Conservation (phyloP, 768 basidiomycete species). For the Suillus tomentosus region DNA sequence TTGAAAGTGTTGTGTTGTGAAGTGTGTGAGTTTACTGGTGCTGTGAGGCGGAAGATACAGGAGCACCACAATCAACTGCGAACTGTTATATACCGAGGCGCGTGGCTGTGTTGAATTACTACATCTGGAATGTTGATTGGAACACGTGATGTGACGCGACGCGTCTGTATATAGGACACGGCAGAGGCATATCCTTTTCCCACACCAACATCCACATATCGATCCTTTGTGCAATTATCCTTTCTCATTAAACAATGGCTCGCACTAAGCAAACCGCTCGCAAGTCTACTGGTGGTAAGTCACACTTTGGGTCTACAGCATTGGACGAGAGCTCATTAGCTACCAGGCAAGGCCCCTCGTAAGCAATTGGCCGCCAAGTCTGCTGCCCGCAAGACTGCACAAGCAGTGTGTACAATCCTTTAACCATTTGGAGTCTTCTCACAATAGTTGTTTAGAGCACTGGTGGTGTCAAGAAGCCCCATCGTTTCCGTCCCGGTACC, state of each 20-base stretch:
- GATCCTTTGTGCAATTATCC: background rate
- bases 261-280: slow-evolving; percentile 78
- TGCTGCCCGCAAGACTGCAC: slow-evolving; percentile 53
- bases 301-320: background rate
- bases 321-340: background rate
- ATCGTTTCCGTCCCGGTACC: slow-evolving; percentile 81
- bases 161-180: slow-evolving; percentile 18
- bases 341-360: slow-evolving; percentile 60
- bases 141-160: slow-evolving; percentile 34
- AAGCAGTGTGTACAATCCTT: slow-evolving; percentile 37
- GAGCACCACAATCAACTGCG: background rate
- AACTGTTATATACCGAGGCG: slow-evolving; percentile 24
- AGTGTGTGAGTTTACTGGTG: slow-evolving; percentile 16
- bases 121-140: slow-evolving; percentile 25
- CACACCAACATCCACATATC: slow-evolving; percentile 13
- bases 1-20: slow-evolving; percentile 19
- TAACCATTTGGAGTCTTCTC: slow-evolving; percentile 13
- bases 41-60: slow-evolving; percentile 16
- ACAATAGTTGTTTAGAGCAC: slow-evolving; percentile 52
- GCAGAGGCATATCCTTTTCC: background rate
- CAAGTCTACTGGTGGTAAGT: slow-evolving; percentile 73
- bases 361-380: slow-evolving; percentile 74
- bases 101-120: slow-evolving; percentile 34
- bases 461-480: slow-evolving; percentile 94
- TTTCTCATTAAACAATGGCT: slow-evolving; percentile 47